Percentiles rank a stretch among this genome's conserved stretches.
Conservation (phyloP, 805 yeast species). For the Saccharomycopsis oosterbeekiorum region DNA sequence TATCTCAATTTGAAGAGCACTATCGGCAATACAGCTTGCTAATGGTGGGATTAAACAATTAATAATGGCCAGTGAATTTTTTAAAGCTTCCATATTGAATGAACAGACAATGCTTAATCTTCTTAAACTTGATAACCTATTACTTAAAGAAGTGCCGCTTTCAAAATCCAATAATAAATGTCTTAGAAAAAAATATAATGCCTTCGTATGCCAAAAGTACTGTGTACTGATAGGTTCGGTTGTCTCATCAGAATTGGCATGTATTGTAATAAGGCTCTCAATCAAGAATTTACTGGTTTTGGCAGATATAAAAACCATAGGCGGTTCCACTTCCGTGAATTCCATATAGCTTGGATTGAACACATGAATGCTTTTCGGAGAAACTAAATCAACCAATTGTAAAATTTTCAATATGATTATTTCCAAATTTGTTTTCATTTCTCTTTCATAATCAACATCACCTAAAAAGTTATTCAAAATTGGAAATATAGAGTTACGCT, state of each 20-base stretch:
- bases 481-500: conserved; percentile 27
- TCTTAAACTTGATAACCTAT: conserved; percentile 3
- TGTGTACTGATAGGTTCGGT: not conserved
- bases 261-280: conserved; percentile 4
- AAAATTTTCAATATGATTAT: conserved; percentile 32
- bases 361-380: conserved; percentile 19
- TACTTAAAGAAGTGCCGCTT: not conserved
- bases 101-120: not conserved
- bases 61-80: not conserved
- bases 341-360: not conserved
- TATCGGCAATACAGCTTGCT: not conserved
- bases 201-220: conserved; percentile 7
- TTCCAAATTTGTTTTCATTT: conserved; percentile 5
- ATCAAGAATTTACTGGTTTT: conserved; percentile 11
- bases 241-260: not conserved
- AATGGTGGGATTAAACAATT: not conserved
- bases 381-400: conserved; percentile 31
- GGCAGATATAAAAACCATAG: conserved; percentile 5
- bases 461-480: conserved; percentile 16
- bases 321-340: not conserved
- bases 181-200: not conserved
- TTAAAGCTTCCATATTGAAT: not conserved
- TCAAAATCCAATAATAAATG: not conserved
- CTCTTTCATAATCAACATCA: not conserved
- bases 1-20: not conserved